These are phyloP conservation scores for Phymatotrichopsis omnivora DNA, from an alignment of 2,329 filamentous ascomycete species.

Conservation along the genomic window DNA sequence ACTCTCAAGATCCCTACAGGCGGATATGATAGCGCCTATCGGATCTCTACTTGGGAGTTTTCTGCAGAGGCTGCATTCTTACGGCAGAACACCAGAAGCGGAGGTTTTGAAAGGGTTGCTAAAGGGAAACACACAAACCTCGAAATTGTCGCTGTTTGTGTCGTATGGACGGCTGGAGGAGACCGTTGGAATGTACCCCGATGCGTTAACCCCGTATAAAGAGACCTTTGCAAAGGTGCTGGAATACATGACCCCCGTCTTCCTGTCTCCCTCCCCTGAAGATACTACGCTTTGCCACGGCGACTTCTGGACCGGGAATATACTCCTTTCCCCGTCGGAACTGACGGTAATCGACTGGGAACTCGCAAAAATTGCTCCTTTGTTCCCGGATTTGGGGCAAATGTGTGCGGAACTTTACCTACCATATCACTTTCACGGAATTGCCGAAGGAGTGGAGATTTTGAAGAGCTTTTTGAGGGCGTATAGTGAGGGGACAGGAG, in stretches of 20 bases:
- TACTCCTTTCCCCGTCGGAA: background rate
- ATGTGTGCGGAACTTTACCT: slow-evolving; percentile 5
- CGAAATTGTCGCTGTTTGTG: background rate
- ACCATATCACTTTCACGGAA: background rate
- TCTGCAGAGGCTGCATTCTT: background rate
- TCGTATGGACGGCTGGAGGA: background rate
- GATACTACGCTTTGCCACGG: slow-evolving; percentile 1
- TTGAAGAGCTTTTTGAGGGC: slow-evolving; percentile 1
- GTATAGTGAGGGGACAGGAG: background rate
- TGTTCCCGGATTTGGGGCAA: slow-evolving; percentile 1
- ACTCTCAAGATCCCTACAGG: background rate
- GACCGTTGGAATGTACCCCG: background rate
- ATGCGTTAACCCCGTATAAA: background rate
- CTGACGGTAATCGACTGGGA: slow-evolving; percentile 3
- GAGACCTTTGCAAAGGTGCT: background rate
- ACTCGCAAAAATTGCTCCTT: background rate
- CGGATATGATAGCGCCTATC: background rate
- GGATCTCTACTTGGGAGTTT: background rate
- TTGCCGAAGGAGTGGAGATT: background rate
- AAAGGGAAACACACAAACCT: background rate
- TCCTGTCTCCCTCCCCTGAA: background rate
- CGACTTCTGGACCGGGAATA: slow-evolving; percentile 4
- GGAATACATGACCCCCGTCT: background rate
- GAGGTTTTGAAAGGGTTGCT: background rate
- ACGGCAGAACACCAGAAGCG: background rate